A percentile compares a stretch with the other conserved stretches of the same genome.
Evolutionary conservation across 495 filamentous ascomycete genomes (phyloP).

Genomic region (Usnea hakonensis): DNA sequence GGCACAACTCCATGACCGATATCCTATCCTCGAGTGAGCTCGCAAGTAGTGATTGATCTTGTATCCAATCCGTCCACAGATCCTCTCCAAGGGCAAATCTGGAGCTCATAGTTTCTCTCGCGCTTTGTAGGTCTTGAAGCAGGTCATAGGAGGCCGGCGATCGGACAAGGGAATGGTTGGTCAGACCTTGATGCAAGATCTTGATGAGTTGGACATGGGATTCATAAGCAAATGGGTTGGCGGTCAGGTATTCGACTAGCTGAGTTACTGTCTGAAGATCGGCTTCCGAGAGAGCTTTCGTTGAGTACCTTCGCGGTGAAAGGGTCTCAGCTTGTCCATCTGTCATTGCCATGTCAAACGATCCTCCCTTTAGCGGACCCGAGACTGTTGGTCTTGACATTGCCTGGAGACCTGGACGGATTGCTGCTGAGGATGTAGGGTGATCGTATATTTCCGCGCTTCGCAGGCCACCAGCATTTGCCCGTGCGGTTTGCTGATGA

Average conservation of each 20-base stretch:
- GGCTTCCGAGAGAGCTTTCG: slow-evolving; percentile 45
- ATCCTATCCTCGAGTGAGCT: slow-evolving; percentile 55
- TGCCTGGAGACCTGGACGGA: slow-evolving; percentile 41
- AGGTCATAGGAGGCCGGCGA: slow-evolving; percentile 50
- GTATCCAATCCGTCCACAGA: slow-evolving; percentile 57
- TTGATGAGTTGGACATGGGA: slow-evolving; percentile 57
- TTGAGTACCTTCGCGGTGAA: slow-evolving; percentile 38
- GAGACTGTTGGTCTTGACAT: slow-evolving; percentile 45
- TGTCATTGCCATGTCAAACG: slow-evolving; percentile 50
- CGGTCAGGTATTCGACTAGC: slow-evolving; percentile 46
- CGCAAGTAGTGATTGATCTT: slow-evolving; percentile 56
- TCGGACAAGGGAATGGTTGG: slow-evolving; percentile 45
- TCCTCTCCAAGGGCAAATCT: slow-evolving; percentile 61
- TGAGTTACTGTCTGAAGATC: slow-evolving; percentile 48
- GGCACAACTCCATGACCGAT: slow-evolving; percentile 74
- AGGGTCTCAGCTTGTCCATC: slow-evolving; percentile 43
- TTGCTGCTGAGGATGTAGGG: slow-evolving; percentile 43
- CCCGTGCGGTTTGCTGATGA: slow-evolving; percentile 46
- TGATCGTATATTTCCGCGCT: slow-evolving; percentile 41
- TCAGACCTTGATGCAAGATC: slow-evolving; percentile 56
- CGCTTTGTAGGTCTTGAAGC: slow-evolving; percentile 53
- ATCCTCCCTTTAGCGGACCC: slow-evolving; percentile 34
- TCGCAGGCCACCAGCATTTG: slow-evolving; percentile 39
- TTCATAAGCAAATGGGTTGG: slow-evolving; percentile 58
- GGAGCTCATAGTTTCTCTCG: slow-evolving; percentile 57